Evolutionary conservation across 805 yeast genomes (phyloP).

Genomic region (Ogataea salicorniae): DNA sequence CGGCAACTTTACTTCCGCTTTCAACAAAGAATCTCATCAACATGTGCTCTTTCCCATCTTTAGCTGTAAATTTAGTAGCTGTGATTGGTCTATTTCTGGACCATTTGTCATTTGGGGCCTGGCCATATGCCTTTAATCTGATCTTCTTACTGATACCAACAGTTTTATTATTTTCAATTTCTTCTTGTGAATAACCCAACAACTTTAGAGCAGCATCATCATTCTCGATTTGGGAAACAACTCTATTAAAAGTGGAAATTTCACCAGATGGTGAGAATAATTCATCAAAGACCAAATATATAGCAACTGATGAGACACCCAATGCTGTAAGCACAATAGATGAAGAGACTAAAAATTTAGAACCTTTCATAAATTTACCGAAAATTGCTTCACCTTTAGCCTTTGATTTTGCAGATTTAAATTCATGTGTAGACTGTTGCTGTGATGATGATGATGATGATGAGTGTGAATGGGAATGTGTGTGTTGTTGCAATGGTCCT

Average conservation of each 20-base stretch:
- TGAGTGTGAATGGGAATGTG: slow-evolving; percentile 5
- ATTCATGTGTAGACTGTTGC: neutral
- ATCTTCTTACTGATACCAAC: slow-evolving; percentile 29
- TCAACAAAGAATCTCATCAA: slow-evolving; percentile 76
- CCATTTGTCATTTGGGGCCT: slow-evolving; percentile 65
- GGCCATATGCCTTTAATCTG: slow-evolving; percentile 82
- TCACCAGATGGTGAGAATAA: slow-evolving; percentile 87
- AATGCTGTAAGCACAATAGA: slow-evolving; percentile 62
- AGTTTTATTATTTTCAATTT: slow-evolving; percentile 32
- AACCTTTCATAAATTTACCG: slow-evolving; percentile 46
- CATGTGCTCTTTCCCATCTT: slow-evolving; percentile 75
- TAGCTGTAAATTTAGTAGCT: slow-evolving; percentile 57
- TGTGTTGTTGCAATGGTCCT: neutral
- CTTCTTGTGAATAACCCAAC: slow-evolving; percentile 36
- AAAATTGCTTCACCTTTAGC: slow-evolving; percentile 29
- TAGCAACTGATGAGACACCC: slow-evolving; percentile 60
- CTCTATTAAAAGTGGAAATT: slow-evolving; percentile 83
- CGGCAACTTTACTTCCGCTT: slow-evolving; percentile 57
- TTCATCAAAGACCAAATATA: slow-evolving; percentile 75
- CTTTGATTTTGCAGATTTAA: slow-evolving; percentile 10
- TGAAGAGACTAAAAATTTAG: slow-evolving; percentile 59
- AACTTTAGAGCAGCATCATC: slow-evolving; percentile 55
- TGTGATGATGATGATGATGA: neutral
- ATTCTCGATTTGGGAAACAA: slow-evolving; percentile 69
- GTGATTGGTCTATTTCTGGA: slow-evolving; percentile 83